Evolutionary conservation across 768 basidiomycete species (phyloP).

Genomic region (Saitozyma sp.): DNA sequence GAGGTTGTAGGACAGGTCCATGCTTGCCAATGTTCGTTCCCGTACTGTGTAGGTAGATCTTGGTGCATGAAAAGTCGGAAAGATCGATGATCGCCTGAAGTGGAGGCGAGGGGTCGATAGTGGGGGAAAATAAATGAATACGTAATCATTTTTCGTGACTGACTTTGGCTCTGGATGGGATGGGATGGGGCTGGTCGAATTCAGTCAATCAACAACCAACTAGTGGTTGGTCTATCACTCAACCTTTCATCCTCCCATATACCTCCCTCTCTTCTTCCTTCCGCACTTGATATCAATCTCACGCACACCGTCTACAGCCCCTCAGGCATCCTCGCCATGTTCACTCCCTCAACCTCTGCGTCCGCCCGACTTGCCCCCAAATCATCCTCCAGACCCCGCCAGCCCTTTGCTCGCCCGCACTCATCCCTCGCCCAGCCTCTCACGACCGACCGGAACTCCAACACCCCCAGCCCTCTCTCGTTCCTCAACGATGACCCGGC

Average conservation of each 20-base stretch:
- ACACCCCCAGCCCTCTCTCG: slow-evolving; percentile 3
- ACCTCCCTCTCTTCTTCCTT: neutral
- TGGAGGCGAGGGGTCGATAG: neutral
- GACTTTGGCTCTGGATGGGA: slow-evolving; percentile 5
- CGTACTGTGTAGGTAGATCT: neutral
- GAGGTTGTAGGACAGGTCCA: slow-evolving; percentile 50
- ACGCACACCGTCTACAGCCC: too few species aligned
- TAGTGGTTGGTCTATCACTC: neutral
- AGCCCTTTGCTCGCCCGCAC: slow-evolving; percentile 4
- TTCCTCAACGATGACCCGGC: neutral
- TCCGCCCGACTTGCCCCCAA: neutral
- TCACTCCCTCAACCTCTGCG: too few species aligned
- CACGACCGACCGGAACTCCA: slow-evolving; percentile 24
- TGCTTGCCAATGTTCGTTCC: slow-evolving; percentile 6
- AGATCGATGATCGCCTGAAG: too few species aligned
- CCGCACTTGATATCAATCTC: too few species aligned
- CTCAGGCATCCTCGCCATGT: too few species aligned
- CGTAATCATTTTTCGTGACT: slow-evolving; percentile 4
- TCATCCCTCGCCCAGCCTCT: slow-evolving; percentile 23
- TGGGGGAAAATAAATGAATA: neutral
- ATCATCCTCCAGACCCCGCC: slow-evolving; percentile 4
- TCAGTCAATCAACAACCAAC: neutral
- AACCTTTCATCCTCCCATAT: neutral
- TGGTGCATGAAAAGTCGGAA: too few species aligned
- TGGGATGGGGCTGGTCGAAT: neutral